Evolutionary conservation across 2,329 filamentous ascomycete species (phyloP).

Genomic region (Esteya vermicola): DNA sequence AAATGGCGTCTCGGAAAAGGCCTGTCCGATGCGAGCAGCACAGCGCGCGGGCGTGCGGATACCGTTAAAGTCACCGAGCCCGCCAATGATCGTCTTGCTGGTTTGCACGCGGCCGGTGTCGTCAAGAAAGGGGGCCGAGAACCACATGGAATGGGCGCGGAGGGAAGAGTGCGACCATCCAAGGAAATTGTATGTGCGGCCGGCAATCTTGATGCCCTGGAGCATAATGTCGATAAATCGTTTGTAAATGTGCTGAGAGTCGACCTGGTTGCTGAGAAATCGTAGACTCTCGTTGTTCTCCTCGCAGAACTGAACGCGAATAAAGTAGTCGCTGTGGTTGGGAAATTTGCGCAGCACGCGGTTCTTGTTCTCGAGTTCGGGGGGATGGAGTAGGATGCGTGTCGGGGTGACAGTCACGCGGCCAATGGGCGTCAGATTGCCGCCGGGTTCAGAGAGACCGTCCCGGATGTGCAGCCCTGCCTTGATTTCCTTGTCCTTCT

Average conservation of each 20-base stretch:
- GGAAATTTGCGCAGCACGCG: slow-evolving; percentile 54
- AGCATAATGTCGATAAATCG: slow-evolving; percentile 48
- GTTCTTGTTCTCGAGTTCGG: slow-evolving; percentile 54
- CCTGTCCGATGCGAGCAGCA: slow-evolving; percentile 47
- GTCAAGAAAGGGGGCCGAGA: slow-evolving; percentile 31
- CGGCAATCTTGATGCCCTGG: slow-evolving; percentile 48
- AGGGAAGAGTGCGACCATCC: slow-evolving; percentile 73
- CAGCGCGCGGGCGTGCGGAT: slow-evolving; percentile 41
- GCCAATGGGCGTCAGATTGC: slow-evolving; percentile 35
- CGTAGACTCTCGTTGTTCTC: slow-evolving; percentile 53
- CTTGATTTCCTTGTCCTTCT: slow-evolving; percentile 23
- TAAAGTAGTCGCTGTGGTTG: slow-evolving; percentile 44
- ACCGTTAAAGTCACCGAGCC: slow-evolving; percentile 33
- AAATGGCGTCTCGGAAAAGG: slow-evolving; percentile 61
- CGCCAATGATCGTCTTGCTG: slow-evolving; percentile 27
- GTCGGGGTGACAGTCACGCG: slow-evolving; percentile 46
- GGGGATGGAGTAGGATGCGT: slow-evolving; percentile 40
- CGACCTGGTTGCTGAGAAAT: slow-evolving; percentile 31
- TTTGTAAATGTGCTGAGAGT: slow-evolving; percentile 38
- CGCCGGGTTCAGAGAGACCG: slow-evolving; percentile 13
- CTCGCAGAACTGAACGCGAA: slow-evolving; percentile 60
- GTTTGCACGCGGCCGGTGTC: slow-evolving; percentile 18
- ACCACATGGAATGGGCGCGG: slow-evolving; percentile 57
- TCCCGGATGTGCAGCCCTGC: slow-evolving; percentile 1
- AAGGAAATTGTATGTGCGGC: slow-evolving; percentile 49